Base-by-base conservation (phyloP, 768 basidiomycete genomes). In the Xerocomus spinulosus region DNA sequence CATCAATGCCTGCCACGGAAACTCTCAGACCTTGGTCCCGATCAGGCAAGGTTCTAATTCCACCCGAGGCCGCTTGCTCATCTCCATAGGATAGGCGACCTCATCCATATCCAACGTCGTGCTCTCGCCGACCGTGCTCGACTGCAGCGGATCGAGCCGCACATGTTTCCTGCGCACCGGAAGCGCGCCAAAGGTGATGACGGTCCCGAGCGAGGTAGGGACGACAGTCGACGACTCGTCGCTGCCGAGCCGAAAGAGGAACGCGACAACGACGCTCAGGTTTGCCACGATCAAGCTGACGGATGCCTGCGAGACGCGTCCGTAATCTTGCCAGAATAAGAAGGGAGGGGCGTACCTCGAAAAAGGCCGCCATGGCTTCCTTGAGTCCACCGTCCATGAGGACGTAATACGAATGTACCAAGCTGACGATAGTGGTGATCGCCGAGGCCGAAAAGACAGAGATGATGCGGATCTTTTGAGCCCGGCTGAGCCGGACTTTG, bases 391-490 rank as follows among this genome's bases (percentile, higher is more conserved):
- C 46, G 9, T 26, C 1, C 5, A 30, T 39, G 10, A 47, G 25
- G n/a, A 47, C 38, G 18, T 47, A 47, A 17, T 41, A 39, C n/a
- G 23, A 14, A 13, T 39, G 38, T 2, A 21, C 12, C 9, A 39
- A 12, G 38, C 38, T 24, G 28, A 46, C 45, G 7, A 46, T 12
- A 8, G 45, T 46, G 9, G 45, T 32, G 21, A 46, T 46, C 13
- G 45, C 45, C n/a, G 45, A 46, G 5, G 45, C 28, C 36, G 36
- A 46, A 39, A 46, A 46, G 35, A 46, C 38, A 9, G 36, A 38
- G 20, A 46, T 28, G 24, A 46, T 23, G 28, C 45, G 36, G 29
- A 46, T 46, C n/a, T 46, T 46, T 18, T 46, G 45, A 9, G 14
- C 20, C 10, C n/a, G 30, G 21, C 29, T 26, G 24, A 47, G 30